phyloP scores from a whole-genome alignment of 768 basidiomycete genomes.

The Phlegmacium glaucopus region DNA sequence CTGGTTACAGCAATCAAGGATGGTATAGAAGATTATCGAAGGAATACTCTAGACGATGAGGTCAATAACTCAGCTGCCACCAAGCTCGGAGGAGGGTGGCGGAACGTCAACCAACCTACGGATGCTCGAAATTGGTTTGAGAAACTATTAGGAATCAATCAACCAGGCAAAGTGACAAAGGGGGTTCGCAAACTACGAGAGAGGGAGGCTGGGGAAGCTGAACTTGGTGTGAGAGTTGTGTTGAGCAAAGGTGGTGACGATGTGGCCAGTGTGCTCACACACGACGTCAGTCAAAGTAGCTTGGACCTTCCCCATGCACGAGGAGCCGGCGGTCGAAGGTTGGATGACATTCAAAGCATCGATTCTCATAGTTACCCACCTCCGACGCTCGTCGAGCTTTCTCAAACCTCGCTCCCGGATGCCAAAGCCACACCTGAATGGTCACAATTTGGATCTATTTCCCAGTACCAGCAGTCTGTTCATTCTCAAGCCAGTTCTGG shows the following conservation, averaged over 20 bases:
- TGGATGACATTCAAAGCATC: conserved; percentile 69
- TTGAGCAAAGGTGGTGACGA: conserved; percentile 51
- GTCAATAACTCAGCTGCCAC: conserved; percentile 95
- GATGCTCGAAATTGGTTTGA: conserved; percentile 79
- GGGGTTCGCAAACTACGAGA: conserved; percentile 86
- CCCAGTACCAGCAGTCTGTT: conserved; percentile 54
- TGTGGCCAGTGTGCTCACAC: conserved; percentile 31
- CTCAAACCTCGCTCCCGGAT: conserved; percentile 36
- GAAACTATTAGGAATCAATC: conserved; percentile 63
- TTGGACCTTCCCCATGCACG: conserved; percentile 31
- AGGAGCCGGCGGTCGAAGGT: conserved; percentile 46
- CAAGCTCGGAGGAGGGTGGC: conserved; percentile 79
- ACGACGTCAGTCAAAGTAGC: conserved; percentile 40
- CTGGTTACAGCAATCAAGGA: conserved; percentile 92
- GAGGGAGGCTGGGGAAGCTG: conserved; percentile 61
- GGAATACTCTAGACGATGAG: conserved; percentile 81
- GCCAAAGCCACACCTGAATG: conserved; percentile 29
- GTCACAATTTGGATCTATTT: conserved; percentile 38
- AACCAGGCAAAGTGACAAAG: conserved; percentile 74
- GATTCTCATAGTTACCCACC: conserved; percentile 69
- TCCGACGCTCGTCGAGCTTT: conserved; percentile 27
- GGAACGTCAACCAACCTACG: conserved; percentile 81
- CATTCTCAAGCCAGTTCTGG: conserved; percentile 57
- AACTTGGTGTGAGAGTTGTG: conserved; percentile 60
- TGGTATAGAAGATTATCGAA: conserved; percentile 93